Percentiles rank a stretch among this genome's conserved stretches.
phyloP scores from a whole-genome alignment of 352 stramenopile genomes.

The Poterioochromonas sp. region DNA sequence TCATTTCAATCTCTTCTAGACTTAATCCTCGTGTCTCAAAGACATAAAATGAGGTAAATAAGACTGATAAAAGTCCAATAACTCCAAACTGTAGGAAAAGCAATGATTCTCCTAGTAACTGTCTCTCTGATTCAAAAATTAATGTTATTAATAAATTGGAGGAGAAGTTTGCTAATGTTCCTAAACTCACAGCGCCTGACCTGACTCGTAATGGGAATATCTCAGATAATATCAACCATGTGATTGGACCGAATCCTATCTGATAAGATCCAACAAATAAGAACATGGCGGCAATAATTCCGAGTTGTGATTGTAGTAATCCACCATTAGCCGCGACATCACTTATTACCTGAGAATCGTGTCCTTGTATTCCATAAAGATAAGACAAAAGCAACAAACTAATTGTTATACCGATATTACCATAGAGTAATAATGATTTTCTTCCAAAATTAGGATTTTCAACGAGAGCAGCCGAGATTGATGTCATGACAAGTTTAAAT shows the following conservation, averaged over 20 bases:
- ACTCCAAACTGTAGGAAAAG: constrained; percentile 24
- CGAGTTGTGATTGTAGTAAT: constrained; percentile 38
- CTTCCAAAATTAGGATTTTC: constrained; percentile 45
- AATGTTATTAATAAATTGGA: constrained; percentile 74
- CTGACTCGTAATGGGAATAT: constrained; percentile 50
- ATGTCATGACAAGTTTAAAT: constrained; percentile 55
- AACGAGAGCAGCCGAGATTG: constrained; percentile 49
- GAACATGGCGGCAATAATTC: constrained; percentile 46
- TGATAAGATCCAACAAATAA: constrained; percentile 52
- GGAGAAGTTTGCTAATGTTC: constrained; percentile 70
- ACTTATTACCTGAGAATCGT: background rate
- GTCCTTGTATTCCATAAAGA: background rate
- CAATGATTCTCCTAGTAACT: constrained; percentile 22
- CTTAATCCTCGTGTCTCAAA: constrained; percentile 64
- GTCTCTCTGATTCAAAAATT: constrained; percentile 58
- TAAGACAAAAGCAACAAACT: background rate
- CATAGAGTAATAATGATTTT: constrained; percentile 30
- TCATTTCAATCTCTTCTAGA: constrained; percentile 60
- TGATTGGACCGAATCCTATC: constrained; percentile 51
- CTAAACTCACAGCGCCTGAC: constrained; percentile 59
- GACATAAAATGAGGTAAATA: constrained; percentile 8
- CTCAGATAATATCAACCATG: constrained; percentile 52
- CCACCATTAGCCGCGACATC: background rate
- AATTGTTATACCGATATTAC: background rate
- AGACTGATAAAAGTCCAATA: constrained; percentile 1